These are phyloP conservation scores for Biscutella laevigata DNA, from an alignment of 441 rosid genomes.

Conservation along the genomic window DNA sequence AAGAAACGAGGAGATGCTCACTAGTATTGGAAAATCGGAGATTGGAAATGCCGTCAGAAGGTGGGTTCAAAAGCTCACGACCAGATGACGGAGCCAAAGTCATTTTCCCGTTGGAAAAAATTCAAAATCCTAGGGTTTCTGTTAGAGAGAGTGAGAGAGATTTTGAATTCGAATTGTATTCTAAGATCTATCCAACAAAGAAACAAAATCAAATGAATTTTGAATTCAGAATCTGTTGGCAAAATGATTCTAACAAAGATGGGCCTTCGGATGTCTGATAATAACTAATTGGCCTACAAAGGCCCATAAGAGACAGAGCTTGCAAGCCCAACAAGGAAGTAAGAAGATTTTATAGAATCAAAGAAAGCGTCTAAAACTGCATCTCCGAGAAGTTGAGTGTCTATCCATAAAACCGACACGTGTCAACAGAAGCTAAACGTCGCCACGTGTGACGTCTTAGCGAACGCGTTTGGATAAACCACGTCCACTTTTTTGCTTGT, in stretches of 20 bases:
- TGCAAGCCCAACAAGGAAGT: neutral
- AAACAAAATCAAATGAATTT: no score
- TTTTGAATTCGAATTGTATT: constrained; percentile 11
- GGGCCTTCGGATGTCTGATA: neutral
- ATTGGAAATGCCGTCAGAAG: constrained; percentile 86
- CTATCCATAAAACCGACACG: constrained; percentile 1
- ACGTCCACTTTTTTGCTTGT: constrained; percentile 22
- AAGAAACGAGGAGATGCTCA: constrained; percentile 92
- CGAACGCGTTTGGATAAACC: constrained; percentile 29
- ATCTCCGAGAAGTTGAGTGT: constrained; percentile 2
- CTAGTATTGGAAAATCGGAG: constrained; percentile 90
- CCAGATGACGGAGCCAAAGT: constrained; percentile 53
- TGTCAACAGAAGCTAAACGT: constrained; percentile 21
- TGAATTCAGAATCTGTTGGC: constrained; percentile 3
- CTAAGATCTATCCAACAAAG: neutral
- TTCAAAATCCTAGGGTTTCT: constrained; percentile 25
- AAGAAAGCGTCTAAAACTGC: constrained; percentile 15
- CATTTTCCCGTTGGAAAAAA: constrained; percentile 30
- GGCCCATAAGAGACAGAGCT: neutral
- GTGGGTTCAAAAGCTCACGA: constrained; percentile 76
- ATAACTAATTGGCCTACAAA: neutral
- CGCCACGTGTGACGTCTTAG: constrained; percentile 30
- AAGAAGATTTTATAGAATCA: neutral
- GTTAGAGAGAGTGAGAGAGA: constrained; percentile 21
- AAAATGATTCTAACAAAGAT: neutral